Percentiles rank a stretch among this genome's conserved stretches.
These are phyloP conservation scores for Scheffersomyces titani DNA, from an alignment of 1,139 yeast species.

Conservation along the genomic window DNA sequence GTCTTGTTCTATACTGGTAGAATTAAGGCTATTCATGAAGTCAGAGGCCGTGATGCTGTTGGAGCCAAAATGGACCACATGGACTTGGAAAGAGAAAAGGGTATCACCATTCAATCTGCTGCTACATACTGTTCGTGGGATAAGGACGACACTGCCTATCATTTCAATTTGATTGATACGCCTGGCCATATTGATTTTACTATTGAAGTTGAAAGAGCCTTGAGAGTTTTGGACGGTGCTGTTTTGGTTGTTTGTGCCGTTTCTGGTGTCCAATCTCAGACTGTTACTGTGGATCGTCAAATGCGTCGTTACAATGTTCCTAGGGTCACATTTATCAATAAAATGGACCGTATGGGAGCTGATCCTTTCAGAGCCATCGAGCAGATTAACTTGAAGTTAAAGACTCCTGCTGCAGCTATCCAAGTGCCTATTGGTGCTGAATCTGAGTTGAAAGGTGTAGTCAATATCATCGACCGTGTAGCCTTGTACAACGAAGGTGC, in stretches of 20 bases:
- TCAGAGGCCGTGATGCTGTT: slow-evolving; percentile 94
- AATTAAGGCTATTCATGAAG: slow-evolving; percentile 97
- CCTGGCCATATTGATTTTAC: slow-evolving; percentile 89
- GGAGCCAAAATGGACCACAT: slow-evolving; percentile 78
- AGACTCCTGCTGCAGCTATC: slow-evolving; percentile 94
- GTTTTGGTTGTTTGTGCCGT: slow-evolving; percentile 98
- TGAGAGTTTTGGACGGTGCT: slow-evolving; percentile 96
- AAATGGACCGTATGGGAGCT: slow-evolving; percentile 99
- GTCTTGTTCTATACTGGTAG: slow-evolving; percentile 95
- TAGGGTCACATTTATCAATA: slow-evolving; percentile 91
- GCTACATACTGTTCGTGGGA: slow-evolving; percentile 98
- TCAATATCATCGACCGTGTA: slow-evolving; percentile 84
- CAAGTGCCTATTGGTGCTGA: slow-evolving; percentile 98
- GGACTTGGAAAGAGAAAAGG: slow-evolving; percentile 84
- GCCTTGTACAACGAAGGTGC: slow-evolving; percentile 87
- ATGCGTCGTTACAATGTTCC: slow-evolving; percentile 99
- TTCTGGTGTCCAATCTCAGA: slow-evolving; percentile 96
- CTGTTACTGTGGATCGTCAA: slow-evolving; percentile 97
- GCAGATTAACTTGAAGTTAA: slow-evolving; percentile 82
- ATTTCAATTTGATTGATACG: slow-evolving; percentile 55
- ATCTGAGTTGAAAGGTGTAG: slow-evolving; percentile 80
- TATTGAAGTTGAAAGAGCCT: slow-evolving; percentile 96
- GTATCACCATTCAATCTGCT: slow-evolving; percentile 79
- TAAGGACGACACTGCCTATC: slow-evolving; percentile 67
- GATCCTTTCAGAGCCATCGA: slow-evolving; percentile 94